Conservation (phyloP, 2,329 filamentous ascomycete species). For the Fusarium multiceps region DNA sequence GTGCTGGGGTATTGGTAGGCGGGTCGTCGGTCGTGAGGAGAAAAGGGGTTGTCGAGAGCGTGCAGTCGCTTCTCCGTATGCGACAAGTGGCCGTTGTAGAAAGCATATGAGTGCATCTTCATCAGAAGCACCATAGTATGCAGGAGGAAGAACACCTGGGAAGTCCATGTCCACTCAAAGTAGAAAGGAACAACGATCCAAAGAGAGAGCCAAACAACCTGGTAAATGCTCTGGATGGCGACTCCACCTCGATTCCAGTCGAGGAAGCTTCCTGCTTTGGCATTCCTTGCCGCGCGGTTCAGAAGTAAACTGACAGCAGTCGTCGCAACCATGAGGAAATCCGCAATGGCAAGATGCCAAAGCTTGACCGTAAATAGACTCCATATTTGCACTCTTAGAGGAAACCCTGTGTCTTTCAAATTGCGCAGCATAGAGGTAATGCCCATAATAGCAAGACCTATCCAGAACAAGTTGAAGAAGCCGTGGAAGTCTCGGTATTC, state of each 20-base stretch:
- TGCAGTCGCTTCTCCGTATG: constrained; percentile 85
- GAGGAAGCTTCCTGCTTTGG: constrained; percentile 62
- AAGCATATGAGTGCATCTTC: constrained; percentile 99
- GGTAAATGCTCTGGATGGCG: constrained; percentile 83
- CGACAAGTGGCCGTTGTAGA: constrained; percentile 96
- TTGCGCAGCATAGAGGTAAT: constrained; percentile 94
- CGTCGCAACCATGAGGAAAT: constrained; percentile 84
- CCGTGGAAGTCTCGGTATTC: constrained; percentile 95
- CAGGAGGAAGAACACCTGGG: constrained; percentile 92
- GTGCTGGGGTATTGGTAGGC: constrained; percentile 80
- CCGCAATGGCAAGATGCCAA: constrained; percentile 85
- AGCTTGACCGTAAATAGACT: constrained; percentile 87
- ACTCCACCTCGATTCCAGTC: constrained; percentile 85
- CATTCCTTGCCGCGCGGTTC: constrained; percentile 72
- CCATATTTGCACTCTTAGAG: constrained; percentile 89
- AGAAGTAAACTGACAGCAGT: constrained; percentile 79
- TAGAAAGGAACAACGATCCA: constrained; percentile 90
- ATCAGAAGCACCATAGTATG: constrained; percentile 93
- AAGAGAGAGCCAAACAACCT: constrained; percentile 79
- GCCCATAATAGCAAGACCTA: constrained; percentile 95
- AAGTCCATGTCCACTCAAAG: constrained; percentile 94
- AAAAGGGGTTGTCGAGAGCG: constrained; percentile 79
- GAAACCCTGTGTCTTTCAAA: constrained; percentile 91
- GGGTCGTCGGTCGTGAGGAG: constrained; percentile 70
- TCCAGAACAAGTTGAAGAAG: constrained; percentile 99